Evolutionary conservation across 1,284 basidiomycete species (phyloP).

Genomic region (Microbotryomycetes sp.): DNA sequence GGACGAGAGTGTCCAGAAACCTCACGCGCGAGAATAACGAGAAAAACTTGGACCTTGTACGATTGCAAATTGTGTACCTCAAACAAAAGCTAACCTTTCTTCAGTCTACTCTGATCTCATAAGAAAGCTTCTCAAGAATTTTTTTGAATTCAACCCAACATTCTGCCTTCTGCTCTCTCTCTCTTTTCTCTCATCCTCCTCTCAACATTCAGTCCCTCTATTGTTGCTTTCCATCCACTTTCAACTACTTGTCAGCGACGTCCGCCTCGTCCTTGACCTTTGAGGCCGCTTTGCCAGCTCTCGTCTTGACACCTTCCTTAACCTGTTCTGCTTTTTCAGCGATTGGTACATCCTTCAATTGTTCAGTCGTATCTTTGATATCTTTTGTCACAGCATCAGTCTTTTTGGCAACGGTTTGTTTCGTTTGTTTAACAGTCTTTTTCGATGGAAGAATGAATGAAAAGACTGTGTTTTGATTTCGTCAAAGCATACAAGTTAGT

Average conservation of each 20-base stretch:
- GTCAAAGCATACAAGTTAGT: too few species aligned
- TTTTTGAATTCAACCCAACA: too few species aligned
- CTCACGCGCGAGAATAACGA: too few species aligned
- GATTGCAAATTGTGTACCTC: too few species aligned
- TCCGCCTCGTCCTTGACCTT: slow-evolving; percentile 3
- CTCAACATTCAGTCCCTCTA: not conserved
- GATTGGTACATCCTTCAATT: slow-evolving; percentile 9
- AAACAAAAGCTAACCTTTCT: too few species aligned
- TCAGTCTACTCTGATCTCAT: too few species aligned
- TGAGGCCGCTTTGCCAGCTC: slow-evolving; percentile 5
- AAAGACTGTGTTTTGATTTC: too few species aligned
- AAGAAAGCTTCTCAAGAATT: too few species aligned
- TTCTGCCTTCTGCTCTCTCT: not conserved
- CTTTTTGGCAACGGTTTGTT: slow-evolving; percentile 24
- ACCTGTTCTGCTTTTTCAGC: slow-evolving; percentile 19
- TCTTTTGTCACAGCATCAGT: slow-evolving; percentile 20
- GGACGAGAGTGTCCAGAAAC: too few species aligned
- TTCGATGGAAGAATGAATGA: slow-evolving; percentile 23
- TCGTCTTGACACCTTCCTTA: slow-evolving; percentile 8
- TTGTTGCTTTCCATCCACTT: too few species aligned
- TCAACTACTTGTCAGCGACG: not conserved
- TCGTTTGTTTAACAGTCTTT: slow-evolving; percentile 16
- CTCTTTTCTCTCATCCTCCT: not conserved
- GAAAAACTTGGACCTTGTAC: too few species aligned
- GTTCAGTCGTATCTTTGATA: slow-evolving; percentile 13